phyloP scores from a whole-genome alignment of 805 yeast genomes.

The Candida ipomoeae region DNA sequence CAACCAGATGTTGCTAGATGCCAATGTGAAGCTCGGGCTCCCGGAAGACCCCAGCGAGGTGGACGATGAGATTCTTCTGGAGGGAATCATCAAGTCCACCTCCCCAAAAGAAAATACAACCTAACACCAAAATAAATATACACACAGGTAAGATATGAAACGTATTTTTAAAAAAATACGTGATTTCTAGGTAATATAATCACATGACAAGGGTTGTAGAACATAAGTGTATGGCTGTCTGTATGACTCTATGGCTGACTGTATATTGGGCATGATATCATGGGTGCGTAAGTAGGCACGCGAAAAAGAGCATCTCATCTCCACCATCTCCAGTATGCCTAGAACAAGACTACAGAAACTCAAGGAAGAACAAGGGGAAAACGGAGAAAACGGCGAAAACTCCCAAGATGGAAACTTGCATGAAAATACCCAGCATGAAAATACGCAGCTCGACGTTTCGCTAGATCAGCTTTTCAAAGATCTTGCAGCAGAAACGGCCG shows the following conservation, averaged over 20 bases:
- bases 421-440: too few species aligned
- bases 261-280: neutral
- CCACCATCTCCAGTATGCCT: conserved; percentile 1
- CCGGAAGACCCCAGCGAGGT: conserved; percentile 20
- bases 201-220: too few species aligned
- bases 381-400: neutral
- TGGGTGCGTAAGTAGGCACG: neutral
- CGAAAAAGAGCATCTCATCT: conserved; percentile 3
- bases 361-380: conserved; percentile 15
- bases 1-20: conserved; percentile 43
- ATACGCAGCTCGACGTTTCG: conserved; percentile 11
- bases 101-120: too few species aligned
- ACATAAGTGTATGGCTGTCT: too few species aligned
- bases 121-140: too few species aligned
- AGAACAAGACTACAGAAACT: conserved; percentile 2
- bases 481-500: conserved; percentile 24
- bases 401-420: neutral
- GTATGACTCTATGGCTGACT: neutral
- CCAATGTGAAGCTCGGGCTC: conserved; percentile 36
- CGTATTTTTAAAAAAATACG: too few species aligned
- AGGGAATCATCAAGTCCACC: conserved; percentile 5
- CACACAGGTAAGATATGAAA: too few species aligned
- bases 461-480: conserved; percentile 32
- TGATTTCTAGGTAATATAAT: too few species aligned
- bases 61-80: conserved; percentile 17